Evolutionary conservation across 2,329 filamentous ascomycete species (phyloP).

Genomic region (Metarhizium sp.): DNA sequence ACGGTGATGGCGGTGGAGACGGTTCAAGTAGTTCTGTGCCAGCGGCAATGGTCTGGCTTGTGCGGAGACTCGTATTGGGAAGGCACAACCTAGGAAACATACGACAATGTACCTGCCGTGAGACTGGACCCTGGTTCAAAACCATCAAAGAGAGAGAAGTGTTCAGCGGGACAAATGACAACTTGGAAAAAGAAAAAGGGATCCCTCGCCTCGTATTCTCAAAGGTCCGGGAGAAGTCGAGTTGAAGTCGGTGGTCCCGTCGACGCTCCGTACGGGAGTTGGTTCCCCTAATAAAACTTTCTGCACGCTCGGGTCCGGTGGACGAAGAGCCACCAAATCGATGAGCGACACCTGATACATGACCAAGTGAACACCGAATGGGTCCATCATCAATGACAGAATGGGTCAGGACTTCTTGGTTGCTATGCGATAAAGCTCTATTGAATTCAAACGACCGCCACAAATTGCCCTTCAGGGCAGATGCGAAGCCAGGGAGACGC

Average conservation of each 20-base stretch:
- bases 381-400: not conserved
- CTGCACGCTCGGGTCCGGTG: not conserved
- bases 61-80: not conserved
- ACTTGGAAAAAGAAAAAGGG: too few species aligned
- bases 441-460: not conserved
- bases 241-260: not conserved
- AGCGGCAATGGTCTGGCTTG: not conserved
- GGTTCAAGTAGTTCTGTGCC: too few species aligned
- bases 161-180: too few species aligned
- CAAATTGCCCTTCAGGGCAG: not conserved
- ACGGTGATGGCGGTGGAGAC: not conserved
- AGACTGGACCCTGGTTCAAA: not conserved
- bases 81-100: not conserved
- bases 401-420: not conserved
- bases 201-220: not conserved
- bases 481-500: conserved; percentile 2
- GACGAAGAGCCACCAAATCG: not conserved
- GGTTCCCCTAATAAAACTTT: not conserved
- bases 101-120: not conserved
- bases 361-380: not conserved
- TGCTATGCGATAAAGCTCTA: conserved; percentile 4
- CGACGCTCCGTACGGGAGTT: not conserved
- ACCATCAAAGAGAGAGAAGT: not conserved
- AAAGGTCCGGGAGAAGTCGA: not conserved
- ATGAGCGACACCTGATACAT: not conserved